phyloP scores from a whole-genome alignment of 2,329 filamentous ascomycete genomes.

The Paraphoma sp. region DNA sequence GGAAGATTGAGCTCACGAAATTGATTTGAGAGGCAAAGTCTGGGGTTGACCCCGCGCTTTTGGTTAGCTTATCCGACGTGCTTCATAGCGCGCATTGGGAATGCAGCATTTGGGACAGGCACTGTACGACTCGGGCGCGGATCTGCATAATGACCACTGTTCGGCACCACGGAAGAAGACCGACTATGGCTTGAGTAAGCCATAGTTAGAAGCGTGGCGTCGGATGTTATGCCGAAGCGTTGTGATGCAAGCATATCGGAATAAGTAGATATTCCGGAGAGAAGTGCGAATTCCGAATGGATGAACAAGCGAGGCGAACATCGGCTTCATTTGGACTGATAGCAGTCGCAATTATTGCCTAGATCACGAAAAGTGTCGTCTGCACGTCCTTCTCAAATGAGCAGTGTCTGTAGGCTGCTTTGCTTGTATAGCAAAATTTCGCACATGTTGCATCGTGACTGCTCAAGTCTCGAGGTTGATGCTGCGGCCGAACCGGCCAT shows the following conservation, averaged over 20 bases:
- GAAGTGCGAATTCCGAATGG: not conserved
- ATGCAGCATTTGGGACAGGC: not conserved
- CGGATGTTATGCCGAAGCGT: not conserved
- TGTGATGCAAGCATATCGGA: not conserved
- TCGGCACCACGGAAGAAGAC: not conserved
- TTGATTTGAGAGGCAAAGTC: not conserved
- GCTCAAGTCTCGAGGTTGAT: constrained; percentile 89
- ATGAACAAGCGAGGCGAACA: not conserved
- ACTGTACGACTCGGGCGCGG: not conserved
- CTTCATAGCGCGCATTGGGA: too few relatives aligned
- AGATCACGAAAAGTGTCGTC: too few relatives aligned
- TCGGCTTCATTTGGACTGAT: not conserved
- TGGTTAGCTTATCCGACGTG: constrained; percentile 15
- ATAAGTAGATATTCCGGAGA: not conserved
- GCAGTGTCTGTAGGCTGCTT: too few relatives aligned
- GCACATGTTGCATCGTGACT: not conserved
- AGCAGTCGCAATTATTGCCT: too few relatives aligned
- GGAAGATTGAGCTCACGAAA: not conserved
- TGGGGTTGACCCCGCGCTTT: constrained; percentile 11
- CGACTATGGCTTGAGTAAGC: not conserved
- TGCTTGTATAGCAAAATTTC: too few relatives aligned
- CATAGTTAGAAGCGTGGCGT: not conserved
- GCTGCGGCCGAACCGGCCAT: constrained; percentile 92
- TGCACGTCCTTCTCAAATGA: too few relatives aligned
- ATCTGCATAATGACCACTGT: not conserved